Evolutionary conservation across 2,329 filamentous ascomycete genomes (phyloP).

Genomic region (Claviceps cyperi): DNA sequence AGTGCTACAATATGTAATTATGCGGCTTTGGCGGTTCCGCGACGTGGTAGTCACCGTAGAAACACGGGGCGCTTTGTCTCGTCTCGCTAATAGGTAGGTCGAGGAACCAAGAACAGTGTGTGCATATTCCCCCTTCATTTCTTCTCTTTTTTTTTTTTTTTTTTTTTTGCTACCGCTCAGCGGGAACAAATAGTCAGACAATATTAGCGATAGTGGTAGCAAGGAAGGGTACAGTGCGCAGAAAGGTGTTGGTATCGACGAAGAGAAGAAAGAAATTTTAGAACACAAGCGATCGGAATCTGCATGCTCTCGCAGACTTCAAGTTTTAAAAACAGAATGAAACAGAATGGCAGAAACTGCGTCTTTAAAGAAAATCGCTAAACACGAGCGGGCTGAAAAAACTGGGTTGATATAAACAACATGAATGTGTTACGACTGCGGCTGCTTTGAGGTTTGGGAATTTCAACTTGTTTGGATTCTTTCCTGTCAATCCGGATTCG

Average conservation of each 20-base stretch:
- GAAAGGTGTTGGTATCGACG: conserved; percentile 13
- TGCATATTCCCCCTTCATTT: not conserved
- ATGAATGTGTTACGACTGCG: no score
- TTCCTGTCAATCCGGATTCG: conserved; percentile 54
- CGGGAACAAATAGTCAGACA: not conserved
- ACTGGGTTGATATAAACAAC: no score
- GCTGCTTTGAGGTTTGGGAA: no score
- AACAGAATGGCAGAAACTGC: not conserved
- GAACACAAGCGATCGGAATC: conserved; percentile 7
- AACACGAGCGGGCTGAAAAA: not conserved
- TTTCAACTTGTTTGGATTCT: not conserved
- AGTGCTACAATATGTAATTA: not conserved
- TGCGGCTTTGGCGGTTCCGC: not conserved
- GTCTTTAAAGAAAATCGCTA: not conserved
- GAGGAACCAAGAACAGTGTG: not conserved
- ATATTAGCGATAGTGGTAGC: conserved; percentile 3
- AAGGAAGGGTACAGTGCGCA: conserved; percentile 1
- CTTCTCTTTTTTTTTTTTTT: not conserved
- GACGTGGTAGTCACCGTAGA: not conserved
- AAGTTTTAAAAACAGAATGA: conserved; percentile 7
- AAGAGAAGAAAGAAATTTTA: conserved; percentile 5
- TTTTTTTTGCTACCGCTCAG: not conserved
- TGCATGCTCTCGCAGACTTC: conserved; percentile 9
- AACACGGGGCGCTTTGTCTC: not conserved
- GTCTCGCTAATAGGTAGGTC: not conserved